phyloP scores from a whole-genome alignment of 306 rosid genomes.

The cucumber (Cucumis sativus) region DNA sequence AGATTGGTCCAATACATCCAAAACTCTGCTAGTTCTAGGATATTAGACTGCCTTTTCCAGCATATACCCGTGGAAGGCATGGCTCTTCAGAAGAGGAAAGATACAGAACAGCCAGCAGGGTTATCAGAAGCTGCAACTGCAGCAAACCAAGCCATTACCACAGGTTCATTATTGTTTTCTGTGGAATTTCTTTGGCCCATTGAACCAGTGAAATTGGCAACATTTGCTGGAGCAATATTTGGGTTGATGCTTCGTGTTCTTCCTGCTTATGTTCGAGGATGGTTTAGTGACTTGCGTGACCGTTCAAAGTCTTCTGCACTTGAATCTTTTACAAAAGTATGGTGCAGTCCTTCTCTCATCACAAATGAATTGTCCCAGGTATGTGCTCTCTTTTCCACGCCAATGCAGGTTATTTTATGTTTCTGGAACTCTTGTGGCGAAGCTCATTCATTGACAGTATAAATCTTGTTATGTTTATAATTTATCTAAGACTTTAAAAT shows the following conservation, averaged over 20 bases:
- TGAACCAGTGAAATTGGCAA: conserved; percentile 53
- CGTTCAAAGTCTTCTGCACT: conserved; percentile 51
- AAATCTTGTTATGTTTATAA: not conserved
- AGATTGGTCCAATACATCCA: conserved; percentile 75
- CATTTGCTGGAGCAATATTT: conserved; percentile 68
- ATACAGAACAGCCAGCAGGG: conserved; percentile 39
- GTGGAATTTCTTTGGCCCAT: conserved; percentile 77
- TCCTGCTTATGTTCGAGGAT: conserved; percentile 91
- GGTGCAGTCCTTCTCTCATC: conserved; percentile 89
- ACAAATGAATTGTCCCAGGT: conserved; percentile 81
- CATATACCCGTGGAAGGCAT: conserved; percentile 59
- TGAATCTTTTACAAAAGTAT: conserved; percentile 75
- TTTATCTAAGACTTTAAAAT: not conserved
- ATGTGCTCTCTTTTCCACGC: conserved; percentile 5
- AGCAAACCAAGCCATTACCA: conserved; percentile 53
- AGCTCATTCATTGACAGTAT: not conserved
- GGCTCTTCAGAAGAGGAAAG: conserved; percentile 64
- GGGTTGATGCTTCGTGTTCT: conserved; percentile 85
- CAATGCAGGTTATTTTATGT: not conserved
- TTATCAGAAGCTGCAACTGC: conserved; percentile 54
- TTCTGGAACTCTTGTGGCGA: not conserved
- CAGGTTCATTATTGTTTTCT: conserved; percentile 48
- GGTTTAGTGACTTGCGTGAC: conserved; percentile 78
- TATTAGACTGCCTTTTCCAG: conserved; percentile 87
- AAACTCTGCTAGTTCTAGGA: conserved; percentile 52